Base-by-base conservation (phyloP, 2,329 filamentous ascomycete genomes). In the Aspergillus sp. region DNA sequence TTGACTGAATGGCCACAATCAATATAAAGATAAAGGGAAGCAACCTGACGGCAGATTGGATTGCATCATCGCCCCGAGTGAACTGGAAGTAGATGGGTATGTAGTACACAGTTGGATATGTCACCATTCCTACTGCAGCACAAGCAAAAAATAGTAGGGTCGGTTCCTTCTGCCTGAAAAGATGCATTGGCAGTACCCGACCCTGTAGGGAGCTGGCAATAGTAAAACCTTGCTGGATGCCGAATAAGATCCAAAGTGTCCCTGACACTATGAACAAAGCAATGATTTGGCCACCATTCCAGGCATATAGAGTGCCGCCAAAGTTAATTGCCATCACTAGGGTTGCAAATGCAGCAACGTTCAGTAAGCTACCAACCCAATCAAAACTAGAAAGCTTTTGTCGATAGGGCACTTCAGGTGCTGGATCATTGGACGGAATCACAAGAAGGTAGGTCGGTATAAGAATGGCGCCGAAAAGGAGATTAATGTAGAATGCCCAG, bases 11-110 rank as follows among this genome's bases (percentile, higher is more conserved):
- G 27, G 62, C 47, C 11, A 64, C 44, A 10, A 72, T 68, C n/a
- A 66, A 19, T 15, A 71, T 13, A 27, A 57, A 55, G 36, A 75
- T 63, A 41, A 66, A 70, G 5, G 71, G 73, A 17, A 75, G 63
- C 3, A 77, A 63, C 7, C 70, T 69, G 4, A 77, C 71, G 5
- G 69, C 69, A 7, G 72, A 66, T 17, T 59, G 61, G 7, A 73
- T 60, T 1, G 70, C 72, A 0, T 64, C 70, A 47, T 82, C 81
- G 8, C 78, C 79, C 5, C 73, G 74, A 0, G 77, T 76, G 66
- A 85, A 85, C 59, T 83, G 80, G 68, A 85, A 84, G 71, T 78
- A 84, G 0, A 85, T 72, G 0, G 83, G 83, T 11, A 82, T 79
- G 70, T 82, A 86, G 71, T 85, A 86, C 7, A 82, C 73, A 0